Base-by-base conservation (phyloP, 2,329 filamentous ascomycete species). In the Aspergillus fumigatus region DNA sequence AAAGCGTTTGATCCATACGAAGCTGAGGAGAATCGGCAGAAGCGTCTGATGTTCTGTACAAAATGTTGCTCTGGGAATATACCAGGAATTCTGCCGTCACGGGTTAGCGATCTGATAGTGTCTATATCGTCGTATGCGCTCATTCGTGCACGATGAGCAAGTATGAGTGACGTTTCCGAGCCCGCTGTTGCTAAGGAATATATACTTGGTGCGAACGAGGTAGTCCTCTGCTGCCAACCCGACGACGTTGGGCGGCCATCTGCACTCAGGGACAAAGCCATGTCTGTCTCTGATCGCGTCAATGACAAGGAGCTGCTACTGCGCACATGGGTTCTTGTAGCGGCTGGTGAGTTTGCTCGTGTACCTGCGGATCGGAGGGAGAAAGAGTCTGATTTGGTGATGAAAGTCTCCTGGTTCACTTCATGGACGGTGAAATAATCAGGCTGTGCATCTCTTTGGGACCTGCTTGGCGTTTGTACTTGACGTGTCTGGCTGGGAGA, bases 1-100 rank as follows among this genome's bases (percentile, higher is more conserved):
- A 79, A 67, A 32, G 78, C 77, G 59, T 73, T 76, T 7, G 76
- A 70, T 4, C 77, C 77, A 56, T 79, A 79, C 6, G 76, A 79
- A 27, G 77, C 77, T 9, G 75, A 77, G 6, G 77, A 76, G 61
- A 79, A 79, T 14, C 77, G 73, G 49, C 70, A 77, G 58, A 79
- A 79, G 9, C 77, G 71, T 52, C 76, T 72, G 17, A 79, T 72
- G 49, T 78, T 79, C 40, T 69, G 73, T 32, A 78, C 76, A 53
- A 79, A 70, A 61, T 79, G 76, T 52, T 72, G 72, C 45, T 74
- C 67, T 2, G 77, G 77, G 51, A 79, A 79, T 11, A 78, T 75
- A 0, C 77, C 77, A 3, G 77, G 75, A 3, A 78, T 70, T 41
- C 73, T 65, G 3, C 77, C 77, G 53, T 78, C 71, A n/a, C 73